These are phyloP conservation scores for Leptomonas pyrrhocoris DNA, from an alignment of 208 protist species.

Conservation along the genomic window DNA sequence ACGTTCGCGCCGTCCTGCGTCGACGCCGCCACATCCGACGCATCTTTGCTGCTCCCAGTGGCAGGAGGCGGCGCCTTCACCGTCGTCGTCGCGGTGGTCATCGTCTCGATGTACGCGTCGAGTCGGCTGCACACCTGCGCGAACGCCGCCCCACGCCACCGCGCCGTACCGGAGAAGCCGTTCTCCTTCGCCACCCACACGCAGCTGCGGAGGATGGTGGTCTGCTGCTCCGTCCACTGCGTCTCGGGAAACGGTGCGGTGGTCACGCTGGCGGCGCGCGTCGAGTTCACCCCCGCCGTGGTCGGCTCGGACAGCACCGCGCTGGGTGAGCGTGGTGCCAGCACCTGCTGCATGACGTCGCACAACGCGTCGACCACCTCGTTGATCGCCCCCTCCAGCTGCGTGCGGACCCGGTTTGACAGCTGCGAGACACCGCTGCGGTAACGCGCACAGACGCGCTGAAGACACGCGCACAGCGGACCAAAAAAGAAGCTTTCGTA, in stretches of 20 bases:
- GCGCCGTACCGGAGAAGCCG: conserved; percentile 39
- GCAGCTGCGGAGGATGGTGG: conserved; percentile 9
- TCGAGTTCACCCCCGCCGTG: not conserved
- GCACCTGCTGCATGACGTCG: conserved; percentile 36
- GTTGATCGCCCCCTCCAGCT: conserved; percentile 36
- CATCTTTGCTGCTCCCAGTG: not conserved
- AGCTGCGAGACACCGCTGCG: conserved; percentile 27
- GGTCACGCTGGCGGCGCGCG: not conserved
- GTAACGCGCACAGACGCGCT: conserved; percentile 35
- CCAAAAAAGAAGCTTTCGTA: conserved; percentile 45
- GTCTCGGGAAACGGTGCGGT: conserved; percentile 7
- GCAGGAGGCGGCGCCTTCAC: not conserved
- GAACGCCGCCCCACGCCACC: conserved; percentile 45
- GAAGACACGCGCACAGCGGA: conserved; percentile 35
- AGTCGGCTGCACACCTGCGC: conserved; percentile 8
- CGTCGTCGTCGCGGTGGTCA: not conserved
- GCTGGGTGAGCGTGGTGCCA: conserved; percentile 2
- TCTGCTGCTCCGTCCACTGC: conserved; percentile 11
- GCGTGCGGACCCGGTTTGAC: conserved; percentile 36
- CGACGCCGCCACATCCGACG: not conserved
- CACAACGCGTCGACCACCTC: conserved; percentile 42
- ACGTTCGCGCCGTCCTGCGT: conserved; percentile 9
- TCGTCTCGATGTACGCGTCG: conserved; percentile 5
- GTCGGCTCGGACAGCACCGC: not conserved
- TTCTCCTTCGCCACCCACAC: conserved; percentile 31